Evolutionary conservation across 2,329 filamentous ascomycete species (phyloP).

Genomic region (Rugonectria rugulosa): DNA sequence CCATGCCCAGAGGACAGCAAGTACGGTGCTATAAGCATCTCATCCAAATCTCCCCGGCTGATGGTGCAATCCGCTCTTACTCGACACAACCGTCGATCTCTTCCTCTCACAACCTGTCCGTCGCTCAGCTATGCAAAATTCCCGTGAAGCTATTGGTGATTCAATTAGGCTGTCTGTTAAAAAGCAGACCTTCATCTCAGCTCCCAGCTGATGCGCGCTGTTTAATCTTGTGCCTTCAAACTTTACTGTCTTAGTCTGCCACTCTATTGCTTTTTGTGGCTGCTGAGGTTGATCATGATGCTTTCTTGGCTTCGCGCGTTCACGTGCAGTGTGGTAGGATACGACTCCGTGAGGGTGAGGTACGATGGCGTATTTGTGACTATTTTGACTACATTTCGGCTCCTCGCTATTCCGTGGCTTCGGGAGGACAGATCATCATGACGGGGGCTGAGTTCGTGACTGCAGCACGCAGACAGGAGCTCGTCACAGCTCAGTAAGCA

Average conservation of each 20-base stretch:
- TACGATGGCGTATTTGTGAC: too few species aligned
- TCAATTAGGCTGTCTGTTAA: conserved; percentile 6
- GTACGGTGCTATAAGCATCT: neutral
- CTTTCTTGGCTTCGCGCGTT: neutral
- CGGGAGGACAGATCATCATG: neutral
- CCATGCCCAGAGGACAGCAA: neutral
- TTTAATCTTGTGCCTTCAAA: conserved; percentile 5
- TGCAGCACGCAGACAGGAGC: too few species aligned
- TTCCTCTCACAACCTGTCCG: conserved; percentile 13
- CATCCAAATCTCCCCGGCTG: neutral
- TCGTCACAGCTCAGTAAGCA: too few species aligned
- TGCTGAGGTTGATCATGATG: conserved; percentile 1
- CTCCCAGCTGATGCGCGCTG: neutral
- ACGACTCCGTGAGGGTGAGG: conserved; percentile 8
- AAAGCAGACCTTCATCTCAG: neutral
- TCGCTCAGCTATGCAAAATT: conserved; percentile 2
- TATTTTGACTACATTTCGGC: neutral
- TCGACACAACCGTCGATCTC: conserved; percentile 32
- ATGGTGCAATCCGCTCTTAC: conserved; percentile 30
- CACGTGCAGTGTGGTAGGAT: neutral
- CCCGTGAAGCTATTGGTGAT: conserved; percentile 22
- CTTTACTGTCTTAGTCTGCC: neutral
- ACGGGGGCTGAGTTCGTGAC: neutral
- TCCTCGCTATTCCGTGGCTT: conserved; percentile 19
- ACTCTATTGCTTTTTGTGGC: neutral